These are phyloP conservation scores for Rubroshorea leprosula DNA, from an alignment of 345 rosid genomes.

Conservation along the genomic window DNA sequence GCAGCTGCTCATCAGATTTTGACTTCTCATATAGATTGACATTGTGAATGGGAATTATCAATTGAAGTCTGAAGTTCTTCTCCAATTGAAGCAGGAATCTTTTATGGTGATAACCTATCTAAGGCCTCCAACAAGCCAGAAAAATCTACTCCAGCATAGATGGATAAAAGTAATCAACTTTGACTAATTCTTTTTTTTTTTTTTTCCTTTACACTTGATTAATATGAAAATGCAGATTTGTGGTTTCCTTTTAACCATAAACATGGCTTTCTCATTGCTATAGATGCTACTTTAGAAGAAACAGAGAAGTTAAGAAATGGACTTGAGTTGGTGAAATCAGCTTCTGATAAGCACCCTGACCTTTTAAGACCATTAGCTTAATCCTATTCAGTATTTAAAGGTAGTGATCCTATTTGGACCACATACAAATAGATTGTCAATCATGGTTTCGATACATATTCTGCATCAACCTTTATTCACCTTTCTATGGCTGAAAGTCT, in stretches of 20 bases:
- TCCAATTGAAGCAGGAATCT: conserved; percentile 18
- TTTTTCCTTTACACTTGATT: neutral
- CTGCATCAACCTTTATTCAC: too few relatives aligned
- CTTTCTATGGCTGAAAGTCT: neutral
- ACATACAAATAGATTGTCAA: too few relatives aligned
- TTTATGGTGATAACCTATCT: neutral
- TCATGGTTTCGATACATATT: too few relatives aligned
- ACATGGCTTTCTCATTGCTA: conserved; percentile 12
- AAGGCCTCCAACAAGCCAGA: neutral
- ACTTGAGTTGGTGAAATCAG: conserved; percentile 50
- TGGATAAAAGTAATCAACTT: conserved; percentile 30
- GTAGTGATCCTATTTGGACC: conserved; percentile 23
- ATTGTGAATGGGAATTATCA: too few relatives aligned
- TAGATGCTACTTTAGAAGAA: conserved; percentile 38
- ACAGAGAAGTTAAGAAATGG: conserved; percentile 32
- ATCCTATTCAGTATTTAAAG: conserved; percentile 42
- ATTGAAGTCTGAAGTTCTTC: neutral
- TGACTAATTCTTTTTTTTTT: neutral
- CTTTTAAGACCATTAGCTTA: conserved; percentile 67
- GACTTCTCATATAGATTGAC: too few relatives aligned
- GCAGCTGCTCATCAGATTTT: too few relatives aligned
- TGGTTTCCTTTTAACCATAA: neutral
- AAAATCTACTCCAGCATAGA: conserved; percentile 9
- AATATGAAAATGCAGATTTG: neutral
- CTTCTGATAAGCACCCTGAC: conserved; percentile 59